A percentile compares a stretch with the other conserved stretches of the same genome.
Evolutionary conservation across 2,329 filamentous ascomycete genomes (phyloP).

Genomic region (Pseudopithomyces chartarum): DNA sequence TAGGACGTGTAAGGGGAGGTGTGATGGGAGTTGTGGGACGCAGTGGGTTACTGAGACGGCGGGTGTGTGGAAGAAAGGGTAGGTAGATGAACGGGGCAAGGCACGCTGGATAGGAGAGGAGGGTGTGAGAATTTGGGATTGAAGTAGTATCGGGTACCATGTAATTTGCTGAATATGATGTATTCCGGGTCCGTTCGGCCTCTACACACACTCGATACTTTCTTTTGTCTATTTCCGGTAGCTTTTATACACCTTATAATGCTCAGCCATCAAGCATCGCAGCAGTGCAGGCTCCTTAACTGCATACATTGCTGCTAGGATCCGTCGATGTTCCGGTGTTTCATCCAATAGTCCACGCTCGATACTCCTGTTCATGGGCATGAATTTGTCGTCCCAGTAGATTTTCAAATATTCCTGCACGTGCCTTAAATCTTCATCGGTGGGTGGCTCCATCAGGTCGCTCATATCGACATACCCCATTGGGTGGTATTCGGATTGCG

Average conservation of each 20-base stretch:
- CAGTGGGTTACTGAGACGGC: slow-evolving; percentile 24
- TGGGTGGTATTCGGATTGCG: background rate
- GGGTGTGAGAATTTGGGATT: too few species aligned
- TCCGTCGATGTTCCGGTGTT: slow-evolving; percentile 13
- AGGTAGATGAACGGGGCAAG: background rate
- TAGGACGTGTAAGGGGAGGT: slow-evolving; percentile 17
- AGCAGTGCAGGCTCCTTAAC: slow-evolving; percentile 28
- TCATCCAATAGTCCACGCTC: slow-evolving; percentile 11
- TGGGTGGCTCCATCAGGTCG: slow-evolving; percentile 10
- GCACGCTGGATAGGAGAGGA: too few species aligned
- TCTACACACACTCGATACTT: too few species aligned
- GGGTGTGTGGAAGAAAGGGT: slow-evolving; percentile 10
- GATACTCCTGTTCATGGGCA: slow-evolving; percentile 4
- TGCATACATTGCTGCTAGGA: slow-evolving; percentile 22
- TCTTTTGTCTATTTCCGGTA: background rate
- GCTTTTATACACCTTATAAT: slow-evolving; percentile 17
- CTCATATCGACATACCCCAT: slow-evolving; percentile 17
- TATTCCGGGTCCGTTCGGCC: too few species aligned
- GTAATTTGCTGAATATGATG: too few species aligned
- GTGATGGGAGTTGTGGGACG: slow-evolving; percentile 20
- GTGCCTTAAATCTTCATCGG: slow-evolving; percentile 10
- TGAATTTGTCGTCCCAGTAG: background rate
- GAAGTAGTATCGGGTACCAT: too few species aligned
- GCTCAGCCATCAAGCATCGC: slow-evolving; percentile 23
- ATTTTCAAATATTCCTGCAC: slow-evolving; percentile 11